Conservation (phyloP, 768 basidiomycete genomes). For the Termitomyces sp. region DNA sequence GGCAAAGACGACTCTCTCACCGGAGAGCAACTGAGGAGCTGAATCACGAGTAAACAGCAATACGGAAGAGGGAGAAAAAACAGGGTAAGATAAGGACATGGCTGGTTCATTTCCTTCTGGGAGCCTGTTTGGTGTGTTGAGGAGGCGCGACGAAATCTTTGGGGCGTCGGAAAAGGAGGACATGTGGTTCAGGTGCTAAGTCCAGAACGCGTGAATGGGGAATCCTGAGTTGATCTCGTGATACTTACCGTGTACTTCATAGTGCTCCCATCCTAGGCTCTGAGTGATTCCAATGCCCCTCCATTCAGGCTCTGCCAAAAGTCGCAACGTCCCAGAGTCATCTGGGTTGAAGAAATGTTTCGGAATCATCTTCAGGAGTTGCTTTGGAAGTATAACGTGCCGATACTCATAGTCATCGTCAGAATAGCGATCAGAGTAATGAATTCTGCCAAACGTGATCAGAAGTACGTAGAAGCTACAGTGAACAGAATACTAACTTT, state of each 20-base stretch:
- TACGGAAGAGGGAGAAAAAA: slow-evolving; percentile 7
- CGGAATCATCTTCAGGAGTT: slow-evolving; percentile 90
- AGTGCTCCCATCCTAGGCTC: slow-evolving; percentile 95
- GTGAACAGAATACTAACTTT: slow-evolving; percentile 43
- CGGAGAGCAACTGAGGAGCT: slow-evolving; percentile 7
- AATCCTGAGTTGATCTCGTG: slow-evolving; percentile 1
- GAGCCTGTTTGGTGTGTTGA: slow-evolving; percentile 37
- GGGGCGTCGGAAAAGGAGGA: slow-evolving; percentile 85
- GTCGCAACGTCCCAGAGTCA: slow-evolving; percentile 70
- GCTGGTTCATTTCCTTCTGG: slow-evolving; percentile 38
- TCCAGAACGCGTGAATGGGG: slow-evolving; percentile 4
- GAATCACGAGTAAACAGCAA: slow-evolving; percentile 4
- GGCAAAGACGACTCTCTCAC: not conserved
- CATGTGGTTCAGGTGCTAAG: slow-evolving; percentile 88
- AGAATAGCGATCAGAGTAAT: slow-evolving; percentile 88
- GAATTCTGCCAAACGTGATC: slow-evolving; percentile 52
- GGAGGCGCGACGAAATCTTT: slow-evolving; percentile 61
- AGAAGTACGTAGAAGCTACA: slow-evolving; percentile 10
- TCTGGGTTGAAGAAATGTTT: slow-evolving; percentile 80
- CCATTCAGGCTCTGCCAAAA: slow-evolving; percentile 90
- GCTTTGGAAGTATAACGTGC: slow-evolving; percentile 95
- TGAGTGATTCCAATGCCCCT: slow-evolving; percentile 95
- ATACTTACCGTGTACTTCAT: slow-evolving; percentile 86
- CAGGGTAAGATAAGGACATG: not conserved
- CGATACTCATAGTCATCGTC: slow-evolving; percentile 95